A percentile compares a stretch with the other conserved stretches of the same genome.
Evolutionary conservation across 1,139 yeast species (phyloP).

Genomic region (Hemisphaericaspora xylofermentans): DNA sequence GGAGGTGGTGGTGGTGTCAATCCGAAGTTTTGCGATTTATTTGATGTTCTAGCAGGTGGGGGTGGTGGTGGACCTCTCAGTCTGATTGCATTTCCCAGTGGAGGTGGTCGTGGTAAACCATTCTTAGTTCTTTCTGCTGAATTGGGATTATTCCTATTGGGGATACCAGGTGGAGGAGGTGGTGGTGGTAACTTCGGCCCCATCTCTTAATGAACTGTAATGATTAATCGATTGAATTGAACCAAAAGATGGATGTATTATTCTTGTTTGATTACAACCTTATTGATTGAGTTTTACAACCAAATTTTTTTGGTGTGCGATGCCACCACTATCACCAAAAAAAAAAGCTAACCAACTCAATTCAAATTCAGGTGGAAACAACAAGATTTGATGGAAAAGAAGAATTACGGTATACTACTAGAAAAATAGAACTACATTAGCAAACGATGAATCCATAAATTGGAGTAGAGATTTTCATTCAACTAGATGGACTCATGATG

Average conservation of each 20-base stretch:
- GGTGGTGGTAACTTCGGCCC: constrained; percentile 32
- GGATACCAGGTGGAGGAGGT: constrained; percentile 19
- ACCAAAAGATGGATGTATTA: neutral
- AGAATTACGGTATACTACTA: too few relatives aligned
- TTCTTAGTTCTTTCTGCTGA: neutral
- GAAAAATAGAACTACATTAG: too few relatives aligned
- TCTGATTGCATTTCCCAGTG: constrained; percentile 4
- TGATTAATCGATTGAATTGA: neutral
- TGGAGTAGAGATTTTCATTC: too few relatives aligned
- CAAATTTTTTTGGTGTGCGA: neutral
- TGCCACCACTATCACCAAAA: neutral
- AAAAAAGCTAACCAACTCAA: neutral
- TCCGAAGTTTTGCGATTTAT: constrained; percentile 13
- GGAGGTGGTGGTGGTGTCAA: constrained; percentile 24
- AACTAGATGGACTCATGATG: too few relatives aligned
- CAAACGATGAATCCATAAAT: too few relatives aligned
- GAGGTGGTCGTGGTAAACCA: constrained; percentile 13
- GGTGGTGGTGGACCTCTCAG: constrained; percentile 20
- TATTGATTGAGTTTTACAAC: neutral
- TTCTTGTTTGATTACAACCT: neutral
- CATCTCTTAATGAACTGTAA: constrained; percentile 19
- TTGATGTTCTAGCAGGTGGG: constrained; percentile 7
- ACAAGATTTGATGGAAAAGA: too few relatives aligned
- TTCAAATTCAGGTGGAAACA: too few relatives aligned
- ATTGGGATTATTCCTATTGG: constrained; percentile 1